Base-by-base conservation (phyloP, 164 flowering plant genomes). In the Annona squamosa region DNA sequence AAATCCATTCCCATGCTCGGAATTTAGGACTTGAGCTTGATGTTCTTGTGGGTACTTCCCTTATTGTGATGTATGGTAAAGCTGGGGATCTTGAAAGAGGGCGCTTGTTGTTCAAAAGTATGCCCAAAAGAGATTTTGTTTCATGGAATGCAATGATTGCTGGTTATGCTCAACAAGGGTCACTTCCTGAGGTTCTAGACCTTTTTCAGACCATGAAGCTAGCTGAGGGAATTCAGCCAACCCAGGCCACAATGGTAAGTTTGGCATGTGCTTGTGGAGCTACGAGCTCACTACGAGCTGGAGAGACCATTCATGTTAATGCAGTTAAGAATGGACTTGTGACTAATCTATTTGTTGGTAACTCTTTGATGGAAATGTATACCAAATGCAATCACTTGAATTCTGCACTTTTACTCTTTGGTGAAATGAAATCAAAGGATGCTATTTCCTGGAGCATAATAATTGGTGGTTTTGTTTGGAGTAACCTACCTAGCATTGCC, bases 281-380 rank as follows among this genome's bases (percentile, higher is more conserved):
- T 52, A 48, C 13, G 7, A 12, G 45, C 42, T 65, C 57, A n/a
- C 48, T 41, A 9, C 4, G 41, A 17, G 63, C 37, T 48, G 77
- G 74, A 37, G 70, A 56, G 18, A n/a, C 44, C 48, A 65, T 75
- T 46, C 73, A 71, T 65, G 73, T 65, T 9, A 48, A 70, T 19
- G 70, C 46, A 9, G 44, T 75, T 44, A 65, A 70, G 65, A 9
- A 45, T 52, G 77, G 73, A 64, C 57, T 75, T 18, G 73, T 5
- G 1, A 10, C 41, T 42, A 10, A 62, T 75, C 70, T 46, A 63
- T 65, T 63, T 26, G 70, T 75, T 2, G 41, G 65, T 16, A 75
- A 71, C 57, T 65, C 77, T 47, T 48, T 75, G 56, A 65, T 75
- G 26, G 66, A 71, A 65, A 75, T 75, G 77, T 75, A 75, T 56